Percentiles rank a stretch among this genome's conserved stretches.
phyloP scores from a whole-genome alignment of 495 filamentous ascomycete genomes.

The Xylaria flabelliformis region DNA sequence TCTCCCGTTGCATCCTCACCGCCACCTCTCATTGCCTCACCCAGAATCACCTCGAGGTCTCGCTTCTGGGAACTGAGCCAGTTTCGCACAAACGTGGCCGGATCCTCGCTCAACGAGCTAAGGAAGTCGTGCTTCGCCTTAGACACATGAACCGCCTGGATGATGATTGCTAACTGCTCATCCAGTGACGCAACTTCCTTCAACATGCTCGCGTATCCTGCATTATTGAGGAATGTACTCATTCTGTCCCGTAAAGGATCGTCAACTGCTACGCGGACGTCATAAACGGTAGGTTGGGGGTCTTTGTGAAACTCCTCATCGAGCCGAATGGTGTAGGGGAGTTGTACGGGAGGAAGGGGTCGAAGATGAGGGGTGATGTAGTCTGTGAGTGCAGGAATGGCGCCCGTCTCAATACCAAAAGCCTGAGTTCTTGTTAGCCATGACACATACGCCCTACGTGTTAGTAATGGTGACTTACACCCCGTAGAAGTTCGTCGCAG shows the following conservation, averaged over 20 bases:
- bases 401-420: conserved; percentile 77
- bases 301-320: conserved; percentile 80
- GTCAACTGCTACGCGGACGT: conserved; percentile 83
- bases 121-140: conserved; percentile 89
- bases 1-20: conserved; percentile 64
- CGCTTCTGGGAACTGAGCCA: conserved; percentile 90
- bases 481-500: conserved; percentile 81
- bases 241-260: conserved; percentile 78
- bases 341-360: conserved; percentile 79
- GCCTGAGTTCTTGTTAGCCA: conserved; percentile 60
- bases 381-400: conserved; percentile 88
- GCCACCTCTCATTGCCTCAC: conserved; percentile 74
- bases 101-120: conserved; percentile 75
- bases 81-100: conserved; percentile 76
- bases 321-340: conserved; percentile 92
- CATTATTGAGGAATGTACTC: conserved; percentile 62
- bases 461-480: conserved; percentile 57
- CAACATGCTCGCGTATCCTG: conserved; percentile 65
- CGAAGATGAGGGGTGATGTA: conserved; percentile 75
- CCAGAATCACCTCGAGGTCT: conserved; percentile 87
- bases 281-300: conserved; percentile 78
- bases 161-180: conserved; percentile 78
- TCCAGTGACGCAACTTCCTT: conserved; percentile 75
- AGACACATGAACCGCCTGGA: conserved; percentile 77
- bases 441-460: neutral